A percentile compares a stretch with the other conserved stretches of the same genome.
phyloP scores from a whole-genome alignment of 306 rosid genomes.

The Oemleria cerasiformis region DNA sequence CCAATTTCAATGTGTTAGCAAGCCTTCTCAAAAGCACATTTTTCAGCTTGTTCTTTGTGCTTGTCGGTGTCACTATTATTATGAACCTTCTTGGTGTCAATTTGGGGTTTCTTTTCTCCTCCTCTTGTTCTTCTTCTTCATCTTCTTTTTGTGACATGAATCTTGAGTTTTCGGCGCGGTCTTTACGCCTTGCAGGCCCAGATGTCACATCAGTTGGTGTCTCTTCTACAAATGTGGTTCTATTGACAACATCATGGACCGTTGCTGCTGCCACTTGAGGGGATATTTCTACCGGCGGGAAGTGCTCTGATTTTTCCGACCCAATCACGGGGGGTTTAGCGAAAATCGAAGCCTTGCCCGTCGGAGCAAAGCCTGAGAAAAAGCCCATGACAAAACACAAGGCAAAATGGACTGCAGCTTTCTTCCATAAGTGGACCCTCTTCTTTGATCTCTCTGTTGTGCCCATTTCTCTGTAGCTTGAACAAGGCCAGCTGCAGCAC shows the following conservation, averaged over 20 bases:
- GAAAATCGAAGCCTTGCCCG: slow-evolving; percentile 53
- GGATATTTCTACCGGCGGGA: slow-evolving; percentile 25
- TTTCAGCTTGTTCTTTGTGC: slow-evolving; percentile 45
- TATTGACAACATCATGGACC: slow-evolving; percentile 9
- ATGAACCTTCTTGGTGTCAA: slow-evolving; percentile 46
- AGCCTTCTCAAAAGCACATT: slow-evolving; percentile 63
- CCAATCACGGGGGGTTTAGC: slow-evolving; percentile 18
- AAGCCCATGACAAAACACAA: slow-evolving; percentile 87
- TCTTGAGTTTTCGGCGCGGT: slow-evolving; percentile 18
- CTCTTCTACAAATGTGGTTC: slow-evolving; percentile 34
- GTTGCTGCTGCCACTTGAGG: not conserved
- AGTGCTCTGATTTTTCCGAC: slow-evolving; percentile 31
- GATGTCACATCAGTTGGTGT: slow-evolving; percentile 6
- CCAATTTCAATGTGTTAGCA: slow-evolving; percentile 65
- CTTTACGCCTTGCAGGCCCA: slow-evolving; percentile 19
- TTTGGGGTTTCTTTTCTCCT: slow-evolving; percentile 12
- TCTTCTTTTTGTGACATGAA: not conserved
- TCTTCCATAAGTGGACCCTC: slow-evolving; percentile 75
- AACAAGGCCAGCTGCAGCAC: not conserved
- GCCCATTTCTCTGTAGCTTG: slow-evolving; percentile 46
- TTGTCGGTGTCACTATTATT: slow-evolving; percentile 80
- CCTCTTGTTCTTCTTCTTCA: not conserved
- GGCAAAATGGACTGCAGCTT: slow-evolving; percentile 75
- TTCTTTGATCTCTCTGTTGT: slow-evolving; percentile 77
- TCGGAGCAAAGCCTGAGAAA: slow-evolving; percentile 86